Percentiles rank a stretch among this genome's conserved stretches.
Evolutionary conservation across 164 flowering plant species (phyloP).

Genomic region (Akebia trifoliata): DNA sequence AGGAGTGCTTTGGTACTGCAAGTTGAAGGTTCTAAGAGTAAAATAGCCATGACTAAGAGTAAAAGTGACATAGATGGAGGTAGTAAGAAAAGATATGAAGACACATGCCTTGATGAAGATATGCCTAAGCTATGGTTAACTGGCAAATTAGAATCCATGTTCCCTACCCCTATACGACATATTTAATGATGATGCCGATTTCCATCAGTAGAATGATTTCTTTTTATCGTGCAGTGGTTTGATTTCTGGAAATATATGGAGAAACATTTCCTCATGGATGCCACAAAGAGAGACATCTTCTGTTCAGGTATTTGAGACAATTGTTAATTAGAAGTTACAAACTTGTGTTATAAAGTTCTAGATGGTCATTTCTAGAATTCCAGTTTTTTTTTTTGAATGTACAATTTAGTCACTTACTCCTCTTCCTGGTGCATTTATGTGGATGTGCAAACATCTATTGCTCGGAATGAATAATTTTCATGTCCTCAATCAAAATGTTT

Average conservation of each 20-base stretch:
- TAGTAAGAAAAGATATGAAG: too few relatives aligned
- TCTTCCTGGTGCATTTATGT: background rate
- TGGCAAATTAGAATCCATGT: background rate
- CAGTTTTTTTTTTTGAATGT: background rate
- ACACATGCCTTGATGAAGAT: background rate
- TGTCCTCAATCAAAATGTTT: background rate
- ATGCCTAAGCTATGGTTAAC: background rate
- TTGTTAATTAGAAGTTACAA: background rate
- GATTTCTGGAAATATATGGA: constrained; percentile 62
- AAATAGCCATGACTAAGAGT: too few relatives aligned
- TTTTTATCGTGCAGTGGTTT: constrained; percentile 37
- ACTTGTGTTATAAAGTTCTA: background rate
- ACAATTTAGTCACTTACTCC: background rate
- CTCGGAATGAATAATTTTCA: background rate
- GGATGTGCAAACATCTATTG: background rate
- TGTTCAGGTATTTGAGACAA: constrained; percentile 46
- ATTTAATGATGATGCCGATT: background rate
- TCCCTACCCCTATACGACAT: background rate
- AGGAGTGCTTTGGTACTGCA: too few relatives aligned
- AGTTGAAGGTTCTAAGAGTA: too few relatives aligned
- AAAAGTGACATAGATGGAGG: too few relatives aligned
- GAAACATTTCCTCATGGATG: constrained; percentile 81
- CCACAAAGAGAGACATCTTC: constrained; percentile 62
- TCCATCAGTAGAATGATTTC: constrained; percentile 1
- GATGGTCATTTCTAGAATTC: background rate